phyloP scores from a whole-genome alignment of 2,329 filamentous ascomycete genomes.

The Alternaria novae-zelandiae region DNA sequence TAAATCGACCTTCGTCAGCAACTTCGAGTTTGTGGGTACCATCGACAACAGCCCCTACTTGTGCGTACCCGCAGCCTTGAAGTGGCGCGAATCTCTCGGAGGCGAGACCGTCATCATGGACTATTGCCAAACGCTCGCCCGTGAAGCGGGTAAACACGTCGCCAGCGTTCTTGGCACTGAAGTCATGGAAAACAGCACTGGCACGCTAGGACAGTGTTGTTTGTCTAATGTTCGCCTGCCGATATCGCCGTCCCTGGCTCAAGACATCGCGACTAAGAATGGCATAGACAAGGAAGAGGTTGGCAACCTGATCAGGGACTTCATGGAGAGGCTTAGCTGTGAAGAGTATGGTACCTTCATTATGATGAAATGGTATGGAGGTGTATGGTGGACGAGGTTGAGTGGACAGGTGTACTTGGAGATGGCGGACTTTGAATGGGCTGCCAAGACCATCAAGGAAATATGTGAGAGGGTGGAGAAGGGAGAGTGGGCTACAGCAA shows the following conservation, averaged over 20 bases:
- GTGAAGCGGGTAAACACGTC: conserved; percentile 65
- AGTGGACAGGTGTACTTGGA: conserved; percentile 88
- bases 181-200: conserved; percentile 70
- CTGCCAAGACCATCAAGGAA: conserved; percentile 64
- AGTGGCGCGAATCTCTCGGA: conserved; percentile 73
- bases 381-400: conserved; percentile 72
- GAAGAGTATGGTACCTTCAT: conserved; percentile 75
- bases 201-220: conserved; percentile 69
- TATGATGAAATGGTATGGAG: conserved; percentile 65
- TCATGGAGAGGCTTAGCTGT: conserved; percentile 50
- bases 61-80: conserved; percentile 73
- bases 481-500: conserved; percentile 46
- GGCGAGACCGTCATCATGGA: conserved; percentile 73
- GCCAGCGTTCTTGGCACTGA: conserved; percentile 72
- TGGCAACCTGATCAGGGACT: conserved; percentile 45
- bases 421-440: conserved; percentile 76
- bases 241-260: conserved; percentile 53
- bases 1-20: conserved; percentile 68
- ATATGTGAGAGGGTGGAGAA: conserved; percentile 60
- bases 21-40: conserved; percentile 81
- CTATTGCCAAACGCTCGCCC: conserved; percentile 70
- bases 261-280: conserved; percentile 17
- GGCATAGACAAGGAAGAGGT: conserved; percentile 29
- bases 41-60: conserved; percentile 74
- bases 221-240: conserved; percentile 79